Conservation (phyloP, 805 yeast species). For the Ogataea nitratoaversa region DNA sequence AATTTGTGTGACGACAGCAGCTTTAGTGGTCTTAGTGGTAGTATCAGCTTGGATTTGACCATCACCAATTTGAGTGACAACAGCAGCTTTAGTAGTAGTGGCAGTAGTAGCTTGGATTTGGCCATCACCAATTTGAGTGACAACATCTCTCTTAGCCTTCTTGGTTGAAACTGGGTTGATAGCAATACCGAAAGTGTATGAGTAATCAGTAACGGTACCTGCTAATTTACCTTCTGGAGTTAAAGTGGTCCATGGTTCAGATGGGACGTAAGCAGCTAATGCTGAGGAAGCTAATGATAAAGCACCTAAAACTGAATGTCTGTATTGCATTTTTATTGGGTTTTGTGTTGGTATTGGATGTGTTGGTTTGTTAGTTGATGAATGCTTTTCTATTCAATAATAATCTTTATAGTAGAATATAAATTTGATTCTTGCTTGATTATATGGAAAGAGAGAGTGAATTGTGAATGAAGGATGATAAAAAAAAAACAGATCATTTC, state of each 20-base stretch:
- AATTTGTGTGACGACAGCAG: constrained; percentile 31
- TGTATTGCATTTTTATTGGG: constrained; percentile 20
- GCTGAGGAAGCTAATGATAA: constrained; percentile 42
- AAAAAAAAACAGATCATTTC: too few species aligned
- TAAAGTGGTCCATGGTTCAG: constrained; percentile 67
- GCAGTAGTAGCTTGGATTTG: constrained; percentile 45
- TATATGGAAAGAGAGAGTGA: neutral
- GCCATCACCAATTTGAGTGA: constrained; percentile 60
- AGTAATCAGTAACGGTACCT: constrained; percentile 57
- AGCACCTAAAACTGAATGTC: constrained; percentile 29
- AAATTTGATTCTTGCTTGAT: constrained; percentile 8
- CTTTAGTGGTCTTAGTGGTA: constrained; percentile 19
- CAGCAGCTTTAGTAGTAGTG: constrained; percentile 33
- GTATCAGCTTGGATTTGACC: constrained; percentile 53
- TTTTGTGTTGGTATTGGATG: neutral
- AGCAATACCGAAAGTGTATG: constrained; percentile 66
- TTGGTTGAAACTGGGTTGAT: constrained; percentile 43
- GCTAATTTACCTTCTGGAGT: constrained; percentile 53
- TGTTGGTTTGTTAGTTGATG: constrained; percentile 3
- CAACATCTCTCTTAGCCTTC: constrained; percentile 29
- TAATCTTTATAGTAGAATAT: too few species aligned
- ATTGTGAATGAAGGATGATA: neutral
- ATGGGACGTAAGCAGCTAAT: constrained; percentile 58
- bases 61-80: constrained; percentile 56
- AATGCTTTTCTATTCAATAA: too few species aligned